Evolutionary conservation across 2,329 filamentous ascomycete genomes (phyloP).

Genomic region (Fusarium nodosum): DNA sequence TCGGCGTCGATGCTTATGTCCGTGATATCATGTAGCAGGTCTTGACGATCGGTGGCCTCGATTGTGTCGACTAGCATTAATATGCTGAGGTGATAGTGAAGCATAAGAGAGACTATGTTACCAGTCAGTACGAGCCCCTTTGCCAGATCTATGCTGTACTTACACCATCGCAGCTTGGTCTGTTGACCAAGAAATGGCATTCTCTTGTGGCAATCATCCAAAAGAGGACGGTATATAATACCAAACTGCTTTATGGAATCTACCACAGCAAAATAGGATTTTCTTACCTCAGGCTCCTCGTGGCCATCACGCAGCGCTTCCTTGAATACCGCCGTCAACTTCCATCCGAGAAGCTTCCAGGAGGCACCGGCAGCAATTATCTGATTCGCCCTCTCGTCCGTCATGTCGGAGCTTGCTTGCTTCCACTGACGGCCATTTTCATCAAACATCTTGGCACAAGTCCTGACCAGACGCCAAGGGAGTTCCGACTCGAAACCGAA

Average conservation of each 20-base stretch:
- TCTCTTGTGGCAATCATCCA: constrained; percentile 51
- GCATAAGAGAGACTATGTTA: constrained; percentile 50
- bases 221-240: constrained; percentile 46
- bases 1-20: constrained; percentile 50
- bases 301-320: constrained; percentile 53
- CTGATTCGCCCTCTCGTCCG: constrained; percentile 52
- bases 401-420: constrained; percentile 47
- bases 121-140: neutral
- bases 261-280: constrained; percentile 45
- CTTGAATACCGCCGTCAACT: constrained; percentile 52
- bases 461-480: constrained; percentile 50
- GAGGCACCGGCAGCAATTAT: constrained; percentile 49
- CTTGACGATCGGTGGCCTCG: constrained; percentile 49
- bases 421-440: constrained; percentile 49
- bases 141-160: neutral
- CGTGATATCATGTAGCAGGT: constrained; percentile 46
- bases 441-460: constrained; percentile 50
- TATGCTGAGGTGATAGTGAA: constrained; percentile 54
- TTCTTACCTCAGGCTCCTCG: constrained; percentile 50
- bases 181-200: constrained; percentile 52
- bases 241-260: constrained; percentile 50
- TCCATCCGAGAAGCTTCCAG: constrained; percentile 54
- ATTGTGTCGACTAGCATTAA: constrained; percentile 52
- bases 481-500: constrained; percentile 52
- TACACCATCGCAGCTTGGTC: constrained; percentile 53